A percentile compares a stretch with the other conserved stretches of the same genome.
phyloP scores from a whole-genome alignment of 805 yeast genomes.

The Yamadazyma paraphyllophila region DNA sequence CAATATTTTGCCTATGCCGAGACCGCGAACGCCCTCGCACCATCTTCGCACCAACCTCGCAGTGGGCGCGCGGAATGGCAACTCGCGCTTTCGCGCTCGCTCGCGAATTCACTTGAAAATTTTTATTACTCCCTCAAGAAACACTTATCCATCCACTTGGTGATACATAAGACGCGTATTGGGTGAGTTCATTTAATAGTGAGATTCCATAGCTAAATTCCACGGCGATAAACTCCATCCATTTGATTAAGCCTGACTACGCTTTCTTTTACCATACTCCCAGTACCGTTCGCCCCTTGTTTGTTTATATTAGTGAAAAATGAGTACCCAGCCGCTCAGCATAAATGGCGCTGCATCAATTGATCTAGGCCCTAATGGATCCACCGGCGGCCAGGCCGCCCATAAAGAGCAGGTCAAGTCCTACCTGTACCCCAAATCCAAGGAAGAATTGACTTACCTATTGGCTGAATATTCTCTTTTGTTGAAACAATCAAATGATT shows the following conservation, averaged over 20 bases:
- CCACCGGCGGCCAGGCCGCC: background rate
- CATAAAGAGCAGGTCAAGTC: background rate
- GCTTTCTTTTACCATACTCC: background rate
- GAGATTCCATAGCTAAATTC: background rate
- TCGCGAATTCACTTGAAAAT: background rate
- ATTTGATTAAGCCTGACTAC: too few species aligned
- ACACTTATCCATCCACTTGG: background rate
- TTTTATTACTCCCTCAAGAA: background rate
- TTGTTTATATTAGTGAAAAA: background rate
- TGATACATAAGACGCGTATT: background rate
- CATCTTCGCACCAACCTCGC: too few species aligned
- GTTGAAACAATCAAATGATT: constrained; percentile 8
- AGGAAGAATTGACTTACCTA: constrained; percentile 24
- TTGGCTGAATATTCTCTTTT: constrained; percentile 22
- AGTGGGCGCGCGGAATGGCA: too few species aligned
- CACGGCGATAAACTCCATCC: too few species aligned
- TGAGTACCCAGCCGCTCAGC: background rate
- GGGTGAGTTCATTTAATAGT: background rate
- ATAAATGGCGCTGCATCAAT: background rate
- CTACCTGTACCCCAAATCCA: constrained; percentile 15
- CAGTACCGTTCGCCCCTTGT: background rate
- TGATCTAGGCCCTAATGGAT: background rate
- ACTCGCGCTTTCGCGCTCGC: background rate
- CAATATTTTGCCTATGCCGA: too few species aligned
- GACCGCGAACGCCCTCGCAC: too few species aligned